Evolutionary conservation across 2,329 filamentous ascomycete species (phyloP).

Genomic region (Volutella citrinella): DNA sequence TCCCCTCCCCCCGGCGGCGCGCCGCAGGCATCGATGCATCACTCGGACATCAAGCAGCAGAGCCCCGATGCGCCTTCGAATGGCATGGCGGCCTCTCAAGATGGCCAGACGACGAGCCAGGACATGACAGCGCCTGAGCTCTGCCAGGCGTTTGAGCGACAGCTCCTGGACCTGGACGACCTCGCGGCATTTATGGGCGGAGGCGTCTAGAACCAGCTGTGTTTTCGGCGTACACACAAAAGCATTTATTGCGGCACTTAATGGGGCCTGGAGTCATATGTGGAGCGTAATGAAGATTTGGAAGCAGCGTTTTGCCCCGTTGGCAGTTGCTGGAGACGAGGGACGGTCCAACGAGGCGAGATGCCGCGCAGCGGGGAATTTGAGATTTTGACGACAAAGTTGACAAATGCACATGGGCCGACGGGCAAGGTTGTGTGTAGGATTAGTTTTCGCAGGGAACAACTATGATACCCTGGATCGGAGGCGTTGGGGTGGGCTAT

Average conservation of each 20-base stretch:
- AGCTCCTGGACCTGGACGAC: slow-evolving; percentile 59
- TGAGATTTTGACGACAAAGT: not conserved
- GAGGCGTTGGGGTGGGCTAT: not conserved
- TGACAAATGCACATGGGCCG: not conserved
- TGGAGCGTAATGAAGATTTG: too few species aligned
- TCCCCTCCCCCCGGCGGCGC: slow-evolving; percentile 38
- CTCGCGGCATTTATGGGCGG: slow-evolving; percentile 62
- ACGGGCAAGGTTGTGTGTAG: not conserved
- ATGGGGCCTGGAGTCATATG: slow-evolving; percentile 4
- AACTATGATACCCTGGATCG: not conserved
- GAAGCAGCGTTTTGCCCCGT: slow-evolving; percentile 6
- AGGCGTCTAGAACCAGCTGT: slow-evolving; percentile 41
- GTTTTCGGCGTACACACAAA: not conserved
- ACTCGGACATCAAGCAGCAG: slow-evolving; percentile 34
- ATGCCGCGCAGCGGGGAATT: not conserved
- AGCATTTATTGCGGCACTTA: slow-evolving; percentile 6
- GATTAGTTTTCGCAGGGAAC: not conserved
- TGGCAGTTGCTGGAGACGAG: not conserved
- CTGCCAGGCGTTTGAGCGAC: slow-evolving; percentile 57
- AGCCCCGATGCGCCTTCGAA: slow-evolving; percentile 32
- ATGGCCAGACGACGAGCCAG: slow-evolving; percentile 35
- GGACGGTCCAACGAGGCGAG: not conserved
- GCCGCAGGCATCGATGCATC: slow-evolving; percentile 21
- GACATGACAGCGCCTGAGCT: slow-evolving; percentile 60
- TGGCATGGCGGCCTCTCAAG: slow-evolving; percentile 28